These are phyloP conservation scores for Trichoderma brevicompactum DNA, from an alignment of 2,329 filamentous ascomycete species.

Conservation along the genomic window DNA sequence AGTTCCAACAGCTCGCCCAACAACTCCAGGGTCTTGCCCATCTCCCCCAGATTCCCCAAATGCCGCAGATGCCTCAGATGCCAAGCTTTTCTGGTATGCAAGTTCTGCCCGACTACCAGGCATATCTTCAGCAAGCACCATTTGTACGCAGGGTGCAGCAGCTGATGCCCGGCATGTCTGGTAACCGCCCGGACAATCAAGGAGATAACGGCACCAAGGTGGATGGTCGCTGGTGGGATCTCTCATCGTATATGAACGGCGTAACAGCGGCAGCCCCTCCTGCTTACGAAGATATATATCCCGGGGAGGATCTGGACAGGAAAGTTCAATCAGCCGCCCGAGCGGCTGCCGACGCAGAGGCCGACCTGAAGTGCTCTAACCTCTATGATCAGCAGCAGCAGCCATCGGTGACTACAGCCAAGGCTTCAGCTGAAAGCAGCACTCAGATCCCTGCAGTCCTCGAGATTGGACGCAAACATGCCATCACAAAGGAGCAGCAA, in stretches of 20 bases:
- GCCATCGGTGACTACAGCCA: background rate
- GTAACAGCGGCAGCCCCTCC: conserved; percentile 62
- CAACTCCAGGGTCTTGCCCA: conserved; percentile 62
- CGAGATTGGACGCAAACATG: conserved; percentile 65
- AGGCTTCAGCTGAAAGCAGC: conserved; percentile 35
- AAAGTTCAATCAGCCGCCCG: conserved; percentile 63
- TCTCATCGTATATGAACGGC: conserved; percentile 59
- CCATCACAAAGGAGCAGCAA: conserved; percentile 67
- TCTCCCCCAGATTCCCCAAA: conserved; percentile 58
- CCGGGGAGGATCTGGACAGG: conserved; percentile 55
- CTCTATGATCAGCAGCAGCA: conserved; percentile 53
- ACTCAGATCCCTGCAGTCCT: conserved; percentile 51
- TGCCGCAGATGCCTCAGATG: conserved; percentile 65
- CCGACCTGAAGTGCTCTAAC: conserved; percentile 60
- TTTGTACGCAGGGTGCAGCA: conserved; percentile 75
- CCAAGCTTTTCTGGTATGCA: conserved; percentile 61
- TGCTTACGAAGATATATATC: conserved; percentile 80
- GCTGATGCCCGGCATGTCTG: conserved; percentile 67
- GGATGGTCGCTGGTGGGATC: conserved; percentile 69
- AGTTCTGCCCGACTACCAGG: conserved; percentile 72
- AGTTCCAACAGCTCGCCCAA: conserved; percentile 74
- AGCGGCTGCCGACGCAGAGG: conserved; percentile 62
- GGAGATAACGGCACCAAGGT: conserved; percentile 45
- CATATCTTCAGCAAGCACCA: conserved; percentile 60
- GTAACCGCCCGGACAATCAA: conserved; percentile 53